Evolutionary conservation across 805 yeast species (phyloP).

Genomic region (Hanseniaspora meyeri): DNA sequence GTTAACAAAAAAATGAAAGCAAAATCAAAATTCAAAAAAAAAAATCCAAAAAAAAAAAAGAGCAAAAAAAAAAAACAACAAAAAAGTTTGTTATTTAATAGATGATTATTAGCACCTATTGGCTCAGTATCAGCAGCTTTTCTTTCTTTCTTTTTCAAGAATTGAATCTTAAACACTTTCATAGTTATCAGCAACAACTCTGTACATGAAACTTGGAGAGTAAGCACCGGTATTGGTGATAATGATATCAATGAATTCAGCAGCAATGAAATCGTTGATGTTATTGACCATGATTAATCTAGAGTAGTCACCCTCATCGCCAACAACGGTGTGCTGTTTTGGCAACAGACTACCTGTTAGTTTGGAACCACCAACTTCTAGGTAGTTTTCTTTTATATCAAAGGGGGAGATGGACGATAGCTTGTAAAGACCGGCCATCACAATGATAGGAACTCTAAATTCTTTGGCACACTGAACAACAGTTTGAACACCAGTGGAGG

Average conservation of each 20-base stretch:
- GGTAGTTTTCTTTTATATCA: conserved; percentile 57
- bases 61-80: neutral
- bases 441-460: conserved; percentile 90
- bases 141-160: too few relatives aligned
- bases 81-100: neutral
- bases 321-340: conserved; percentile 31
- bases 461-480: conserved; percentile 94
- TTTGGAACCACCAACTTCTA: conserved; percentile 90
- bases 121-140: too few relatives aligned
- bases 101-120: neutral
- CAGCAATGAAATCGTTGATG: conserved; percentile 77
- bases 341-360: conserved; percentile 61
- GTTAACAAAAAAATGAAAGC: too few relatives aligned
- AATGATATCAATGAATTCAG: conserved; percentile 86
- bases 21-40: neutral
- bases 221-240: conserved; percentile 94
- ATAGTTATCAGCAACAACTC: conserved; percentile 90
- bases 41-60: neutral
- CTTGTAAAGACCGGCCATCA: conserved; percentile 88
- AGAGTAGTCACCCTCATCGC: conserved; percentile 37
- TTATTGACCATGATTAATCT: conserved; percentile 54
- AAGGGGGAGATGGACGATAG: conserved; percentile 87
- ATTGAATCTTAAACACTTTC: conserved; percentile 25
- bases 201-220: conserved; percentile 89
- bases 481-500: conserved; percentile 79